Conservation (phyloP, 2,329 filamentous ascomycete genomes). For the Ophiocordyceps sinensis region DNA sequence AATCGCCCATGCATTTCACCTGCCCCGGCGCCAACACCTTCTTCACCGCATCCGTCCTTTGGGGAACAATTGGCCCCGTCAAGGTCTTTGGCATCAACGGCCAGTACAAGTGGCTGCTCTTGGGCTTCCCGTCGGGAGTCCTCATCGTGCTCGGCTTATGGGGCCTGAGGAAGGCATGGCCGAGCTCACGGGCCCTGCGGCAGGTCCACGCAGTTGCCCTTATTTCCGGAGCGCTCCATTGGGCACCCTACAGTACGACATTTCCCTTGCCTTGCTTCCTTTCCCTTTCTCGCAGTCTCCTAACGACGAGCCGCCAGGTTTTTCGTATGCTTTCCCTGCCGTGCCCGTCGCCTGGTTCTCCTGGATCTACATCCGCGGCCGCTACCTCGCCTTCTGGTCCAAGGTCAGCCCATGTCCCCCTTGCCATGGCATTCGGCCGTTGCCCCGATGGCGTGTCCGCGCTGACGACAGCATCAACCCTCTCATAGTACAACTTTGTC, state of each 20-base stretch:
- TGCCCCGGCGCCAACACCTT: conserved; percentile 25
- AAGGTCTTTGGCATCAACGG: conserved; percentile 21
- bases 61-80: conserved; percentile 24
- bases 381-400: conserved; percentile 33
- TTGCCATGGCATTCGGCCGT: too few species aligned
- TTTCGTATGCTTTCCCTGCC: conserved; percentile 29
- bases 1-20: conserved; percentile 20
- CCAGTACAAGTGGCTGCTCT: conserved; percentile 22
- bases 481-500: conserved; percentile 25
- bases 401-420: conserved; percentile 13
- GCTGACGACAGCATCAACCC: too few species aligned
- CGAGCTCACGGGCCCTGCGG: conserved; percentile 11
- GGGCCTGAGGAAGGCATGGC: conserved; percentile 20
- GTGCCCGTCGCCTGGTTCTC: conserved; percentile 32
- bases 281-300: too few species aligned
- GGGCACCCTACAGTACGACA: neutral
- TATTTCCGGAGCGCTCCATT: neutral
- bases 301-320: neutral
- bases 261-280: too few species aligned
- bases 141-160: conserved; percentile 20
- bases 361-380: conserved; percentile 30
- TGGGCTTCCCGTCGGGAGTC: conserved; percentile 25
- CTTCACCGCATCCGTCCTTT: conserved; percentile 24
- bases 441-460: too few species aligned
- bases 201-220: neutral